Evolutionary conservation across 1,139 yeast genomes (phyloP), one percentile per base, ranked within the genome.

Genomic region (Debaryomyces udenii): DNA sequence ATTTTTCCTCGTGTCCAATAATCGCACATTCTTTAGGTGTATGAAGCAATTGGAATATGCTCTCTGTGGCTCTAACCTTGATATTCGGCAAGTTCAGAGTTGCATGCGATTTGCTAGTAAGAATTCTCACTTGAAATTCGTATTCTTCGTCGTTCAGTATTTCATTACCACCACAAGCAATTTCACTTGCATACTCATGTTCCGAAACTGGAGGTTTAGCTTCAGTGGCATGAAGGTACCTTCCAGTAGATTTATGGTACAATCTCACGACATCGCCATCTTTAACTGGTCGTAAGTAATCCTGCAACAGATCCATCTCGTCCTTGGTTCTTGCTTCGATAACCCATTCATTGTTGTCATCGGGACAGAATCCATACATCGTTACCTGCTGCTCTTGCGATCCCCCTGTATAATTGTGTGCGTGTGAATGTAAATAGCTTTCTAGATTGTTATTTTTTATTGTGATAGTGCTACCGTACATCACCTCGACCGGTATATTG

Each of bases 161-260:
- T 1, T 71, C 68, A 46, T 78, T 76, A 6, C 87, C 88, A 35
- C 80, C 66, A 48, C 86, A 78, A 24, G 86, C 75, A 0, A 87
- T 91, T 59, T 86, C 93, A 47, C 69, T 76, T 50, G 88, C 81
- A 56, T 87, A 86, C 31, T 88, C 96, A 54, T 84, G 87, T 50
- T 86, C 94, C 2, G 90, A 78, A 20, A 86, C 73, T 4, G 95
- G 95, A 0, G 96, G 93, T 44, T 83, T 74, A 2, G 71, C 64
- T 31, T 80, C 76, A 44, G 68, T 76, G 4, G 83, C 83, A 40
- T 80, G 78, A 27, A 89, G 64, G 36, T 80, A 76, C 41, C 76
- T 74, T 4, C 83, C 79, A 0, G 96, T 83, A 2, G 53, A 50
- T 40, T 73, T 72, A 53, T 89, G 96, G 59, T 76, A 80, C 14